These are phyloP conservation scores for Dysphania ambrosioides DNA, from an alignment of 148 eudicot species.

Conservation along the genomic window DNA sequence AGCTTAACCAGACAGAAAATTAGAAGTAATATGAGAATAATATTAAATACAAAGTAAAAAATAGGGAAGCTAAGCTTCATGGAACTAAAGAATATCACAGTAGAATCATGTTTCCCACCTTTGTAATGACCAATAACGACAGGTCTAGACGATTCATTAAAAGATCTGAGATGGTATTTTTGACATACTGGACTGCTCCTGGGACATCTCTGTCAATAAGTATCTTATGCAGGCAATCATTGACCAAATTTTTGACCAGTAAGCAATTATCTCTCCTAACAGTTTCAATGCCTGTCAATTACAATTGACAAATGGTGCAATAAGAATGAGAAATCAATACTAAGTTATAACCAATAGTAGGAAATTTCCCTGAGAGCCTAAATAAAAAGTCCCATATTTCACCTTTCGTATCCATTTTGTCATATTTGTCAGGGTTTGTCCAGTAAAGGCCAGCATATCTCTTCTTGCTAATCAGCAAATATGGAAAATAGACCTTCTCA, in stretches of 20 bases:
- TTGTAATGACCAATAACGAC: conserved; percentile 93
- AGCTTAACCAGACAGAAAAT: conserved; percentile 9
- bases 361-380: conserved; percentile 2
- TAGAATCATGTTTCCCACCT: conserved; percentile 42
- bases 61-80: conserved; percentile 4
- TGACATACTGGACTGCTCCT: conserved; percentile 88
- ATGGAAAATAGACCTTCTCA: conserved; percentile 96
- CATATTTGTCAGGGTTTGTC: conserved; percentile 83
- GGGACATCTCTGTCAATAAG: conserved; percentile 90
- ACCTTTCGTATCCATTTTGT: conserved; percentile 99
- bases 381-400: conserved; percentile 16
- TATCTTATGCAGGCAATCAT: conserved; percentile 87
- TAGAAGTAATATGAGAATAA: background rate
- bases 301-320: conserved; percentile 12
- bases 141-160: conserved; percentile 95
- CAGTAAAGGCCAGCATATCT: conserved; percentile 94
- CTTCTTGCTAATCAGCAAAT: conserved; percentile 93
- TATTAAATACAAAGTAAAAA: background rate
- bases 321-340: conserved; percentile 10
- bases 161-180: conserved; percentile 91
- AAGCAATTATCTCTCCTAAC: conserved; percentile 96
- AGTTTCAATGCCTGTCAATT: conserved; percentile 84
- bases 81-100: background rate
- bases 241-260: conserved; percentile 87
- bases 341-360: background rate